Conservation (phyloP, 495 filamentous ascomycete species). For the Polyplosphaeria fusca region DNA sequence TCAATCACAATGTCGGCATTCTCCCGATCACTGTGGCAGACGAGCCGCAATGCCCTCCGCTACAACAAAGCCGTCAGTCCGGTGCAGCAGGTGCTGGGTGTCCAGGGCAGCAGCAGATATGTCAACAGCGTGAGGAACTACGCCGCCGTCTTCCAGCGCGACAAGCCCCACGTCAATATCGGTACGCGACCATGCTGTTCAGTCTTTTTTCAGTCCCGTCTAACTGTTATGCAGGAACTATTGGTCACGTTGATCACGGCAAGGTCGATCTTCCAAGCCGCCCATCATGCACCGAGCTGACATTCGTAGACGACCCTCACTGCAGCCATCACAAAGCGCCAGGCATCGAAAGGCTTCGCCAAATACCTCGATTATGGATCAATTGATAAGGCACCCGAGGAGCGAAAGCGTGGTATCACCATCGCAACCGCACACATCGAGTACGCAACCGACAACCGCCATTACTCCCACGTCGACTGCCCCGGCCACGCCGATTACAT, state of each 20-base stretch:
- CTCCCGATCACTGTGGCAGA: slow-evolving; percentile 42
- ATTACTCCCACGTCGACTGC: slow-evolving; percentile 99
- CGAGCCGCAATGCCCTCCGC: slow-evolving; percentile 40
- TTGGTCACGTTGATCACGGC: slow-evolving; percentile 99
- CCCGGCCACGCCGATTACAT: slow-evolving; percentile 99
- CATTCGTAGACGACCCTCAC: slow-evolving; percentile 83
- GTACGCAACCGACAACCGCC: slow-evolving; percentile 83
- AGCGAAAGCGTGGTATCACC: slow-evolving; percentile 99
- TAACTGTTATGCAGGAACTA: slow-evolving; percentile 77
- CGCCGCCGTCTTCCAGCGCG: slow-evolving; percentile 78
- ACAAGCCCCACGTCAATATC: slow-evolving; percentile 97
- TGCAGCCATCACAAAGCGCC: slow-evolving; percentile 96
- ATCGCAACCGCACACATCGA: slow-evolving; percentile 98
- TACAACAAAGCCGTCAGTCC: slow-evolving; percentile 37
- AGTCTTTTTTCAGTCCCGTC: slow-evolving; percentile 8
- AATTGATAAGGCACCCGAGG: slow-evolving; percentile 98
- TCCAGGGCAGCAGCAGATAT: slow-evolving; percentile 53
- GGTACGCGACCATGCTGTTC: slow-evolving; percentile 57
- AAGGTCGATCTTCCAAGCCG: slow-evolving; percentile 60
- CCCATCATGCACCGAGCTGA: slow-evolving; percentile 11
- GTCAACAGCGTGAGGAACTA: slow-evolving; percentile 61
- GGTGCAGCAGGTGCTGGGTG: slow-evolving; percentile 59
- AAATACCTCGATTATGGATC: slow-evolving; percentile 93
- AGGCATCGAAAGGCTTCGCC: slow-evolving; percentile 88
- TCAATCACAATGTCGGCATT: slow-evolving; percentile 49